Conservation (phyloP, 1,139 yeast species). For the Pichia kudriavzevii region DNA sequence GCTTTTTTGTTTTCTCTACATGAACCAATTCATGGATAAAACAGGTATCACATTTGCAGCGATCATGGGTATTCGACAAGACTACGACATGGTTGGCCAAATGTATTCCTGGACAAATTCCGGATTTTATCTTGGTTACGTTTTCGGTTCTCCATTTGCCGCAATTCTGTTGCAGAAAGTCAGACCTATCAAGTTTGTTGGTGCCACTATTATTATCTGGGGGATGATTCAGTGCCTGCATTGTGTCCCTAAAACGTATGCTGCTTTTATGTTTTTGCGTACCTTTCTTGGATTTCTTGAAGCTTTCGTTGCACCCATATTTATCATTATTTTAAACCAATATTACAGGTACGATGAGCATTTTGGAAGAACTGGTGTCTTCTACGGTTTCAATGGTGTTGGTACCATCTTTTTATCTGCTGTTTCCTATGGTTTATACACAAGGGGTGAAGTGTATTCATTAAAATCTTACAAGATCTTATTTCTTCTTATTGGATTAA, state of each 20-base stretch:
- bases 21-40: conserved; percentile 60
- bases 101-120: conserved; percentile 50
- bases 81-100: conserved; percentile 42
- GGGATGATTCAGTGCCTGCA: conserved; percentile 37
- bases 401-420: conserved; percentile 40
- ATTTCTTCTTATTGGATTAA: conserved; percentile 41
- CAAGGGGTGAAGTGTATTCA: conserved; percentile 27
- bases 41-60: conserved; percentile 50
- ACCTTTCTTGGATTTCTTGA: conserved; percentile 42
- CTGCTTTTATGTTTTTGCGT: conserved; percentile 36
- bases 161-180: conserved; percentile 34
- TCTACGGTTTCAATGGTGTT: conserved; percentile 45
- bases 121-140: conserved; percentile 49
- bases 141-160: conserved; percentile 41
- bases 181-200: conserved; percentile 34
- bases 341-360: conserved; percentile 45
- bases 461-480: conserved; percentile 41
- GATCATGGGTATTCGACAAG: conserved; percentile 45
- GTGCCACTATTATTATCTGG: conserved; percentile 38
- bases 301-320: conserved; percentile 41
- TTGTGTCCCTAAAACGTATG: conserved; percentile 32
- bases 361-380: conserved; percentile 39
- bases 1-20: conserved; percentile 44
- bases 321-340: conserved; percentile 43
- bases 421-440: conserved; percentile 40